phyloP scores from a whole-genome alignment of 2,329 filamentous ascomycete species.

The Scopulariopsis brevicaulis region DNA sequence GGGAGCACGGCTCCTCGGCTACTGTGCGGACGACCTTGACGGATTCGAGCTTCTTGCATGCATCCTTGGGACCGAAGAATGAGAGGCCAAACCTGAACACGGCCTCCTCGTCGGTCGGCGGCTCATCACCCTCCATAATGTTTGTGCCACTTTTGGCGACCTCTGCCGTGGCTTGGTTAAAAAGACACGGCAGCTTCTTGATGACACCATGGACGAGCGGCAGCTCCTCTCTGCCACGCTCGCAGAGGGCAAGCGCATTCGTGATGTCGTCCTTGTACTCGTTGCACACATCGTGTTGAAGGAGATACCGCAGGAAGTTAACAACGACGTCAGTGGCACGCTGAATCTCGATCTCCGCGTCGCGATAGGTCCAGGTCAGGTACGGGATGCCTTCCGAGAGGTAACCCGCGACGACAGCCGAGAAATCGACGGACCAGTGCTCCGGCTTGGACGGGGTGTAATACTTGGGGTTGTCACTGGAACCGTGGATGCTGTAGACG shows the following conservation, averaged over 20 bases:
- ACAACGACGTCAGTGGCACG: conserved; percentile 56
- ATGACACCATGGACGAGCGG: conserved; percentile 42
- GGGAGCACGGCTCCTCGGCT: conserved; percentile 38
- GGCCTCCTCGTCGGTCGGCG: background rate
- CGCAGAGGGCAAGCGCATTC: conserved; percentile 55
- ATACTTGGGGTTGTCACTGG: conserved; percentile 26
- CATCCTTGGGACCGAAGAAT: background rate
- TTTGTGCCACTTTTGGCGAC: background rate
- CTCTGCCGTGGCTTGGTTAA: conserved; percentile 59
- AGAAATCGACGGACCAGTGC: conserved; percentile 74
- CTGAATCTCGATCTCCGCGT: background rate
- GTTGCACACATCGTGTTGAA: conserved; percentile 75
- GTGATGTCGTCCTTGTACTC: conserved; percentile 62
- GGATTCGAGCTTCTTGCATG: background rate
- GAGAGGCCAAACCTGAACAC: background rate
- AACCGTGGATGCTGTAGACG: background rate
- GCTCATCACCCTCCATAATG: background rate
- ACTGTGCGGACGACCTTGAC: conserved; percentile 24
- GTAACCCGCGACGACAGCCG: conserved; percentile 65
- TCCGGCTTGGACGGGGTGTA: conserved; percentile 36
- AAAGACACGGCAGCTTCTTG: conserved; percentile 56
- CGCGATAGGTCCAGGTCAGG: conserved; percentile 27
- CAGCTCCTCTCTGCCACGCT: conserved; percentile 55
- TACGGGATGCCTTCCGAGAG: conserved; percentile 40
- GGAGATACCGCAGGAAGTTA: conserved; percentile 82